Base-by-base conservation (phyloP, 106 monocot genomes). In the Chionographis japonica region DNA sequence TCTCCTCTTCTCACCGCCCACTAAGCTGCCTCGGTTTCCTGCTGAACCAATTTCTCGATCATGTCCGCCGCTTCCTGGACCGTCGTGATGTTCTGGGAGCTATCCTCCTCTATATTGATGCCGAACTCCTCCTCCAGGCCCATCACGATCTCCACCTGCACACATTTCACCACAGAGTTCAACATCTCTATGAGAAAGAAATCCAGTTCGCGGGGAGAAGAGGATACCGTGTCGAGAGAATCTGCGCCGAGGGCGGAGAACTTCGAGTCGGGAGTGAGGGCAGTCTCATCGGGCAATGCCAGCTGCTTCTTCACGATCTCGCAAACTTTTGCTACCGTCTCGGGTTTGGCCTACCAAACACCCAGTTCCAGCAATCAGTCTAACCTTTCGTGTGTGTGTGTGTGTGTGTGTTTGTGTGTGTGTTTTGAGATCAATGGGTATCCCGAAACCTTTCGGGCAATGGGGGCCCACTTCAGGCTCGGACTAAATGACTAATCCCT, bases 101-200 rank as follows among this genome's bases (percentile, higher is more conserved):
- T 80, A 41, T 80, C 86, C 71, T 90, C 86, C 61, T 86, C 86
- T 40, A 86, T 81, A 40, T 40, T 81, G 72, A 90, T 84, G 15
- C 54, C 72, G 12, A 86, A 86, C 39, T 75, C 86, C 72, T 90
- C 90, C 64, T 90, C 90, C 36, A 90, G 56, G 7, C 62, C 72
- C 90, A 90, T 90, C 74, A 90, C 83, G 42, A 90, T 86, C 78
- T 90, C 89, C 63, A 86, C 89, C 89, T 89, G 64, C 43, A 12
- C 0, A 54, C 3, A 20, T 35, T 8, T 13, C 40, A 40, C 46
- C 2, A 46, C 46, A 46, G 8, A 10, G 9, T 46, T 46, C 5
- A 19, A 43, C 12, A 3, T 62, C 20, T 2, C 9, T 46, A 46
- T 46, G 8, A 0, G 46, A 46, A 46, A 0, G 9, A 46, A 10